These are phyloP conservation scores for Clarireedia sp. DNA, from an alignment of 2,329 filamentous ascomycete genomes.

Conservation along the genomic window DNA sequence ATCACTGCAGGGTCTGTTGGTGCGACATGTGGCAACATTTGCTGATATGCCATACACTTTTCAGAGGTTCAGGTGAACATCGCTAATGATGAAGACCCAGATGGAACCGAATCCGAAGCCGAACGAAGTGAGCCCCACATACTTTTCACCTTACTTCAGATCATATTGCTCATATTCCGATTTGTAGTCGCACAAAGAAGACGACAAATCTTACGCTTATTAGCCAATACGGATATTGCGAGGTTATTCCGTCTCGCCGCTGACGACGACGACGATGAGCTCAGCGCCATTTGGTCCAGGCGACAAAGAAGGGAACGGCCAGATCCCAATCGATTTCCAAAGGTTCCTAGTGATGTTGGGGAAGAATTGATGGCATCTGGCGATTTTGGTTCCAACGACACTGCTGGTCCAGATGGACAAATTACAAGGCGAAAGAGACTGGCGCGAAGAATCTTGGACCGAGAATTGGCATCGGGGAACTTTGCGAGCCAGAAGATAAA, in stretches of 20 bases:
- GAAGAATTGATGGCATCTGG: conserved; percentile 74
- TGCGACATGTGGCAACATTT: background rate
- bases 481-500: conserved; percentile 53
- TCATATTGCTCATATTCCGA: conserved; percentile 24
- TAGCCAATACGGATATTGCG: conserved; percentile 13
- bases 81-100: conserved; percentile 28
- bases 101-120: conserved; percentile 15
- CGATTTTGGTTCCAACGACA: conserved; percentile 63
- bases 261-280: conserved; percentile 15
- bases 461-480: conserved; percentile 68
- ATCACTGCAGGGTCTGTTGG: background rate
- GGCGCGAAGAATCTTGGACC: conserved; percentile 64
- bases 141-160: conserved; percentile 17
- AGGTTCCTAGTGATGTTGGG: conserved; percentile 73
- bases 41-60: background rate
- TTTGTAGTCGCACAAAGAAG: conserved; percentile 19
- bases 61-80: conserved; percentile 2
- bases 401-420: conserved; percentile 32
- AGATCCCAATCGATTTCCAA: conserved; percentile 63
- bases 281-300: conserved; percentile 35
- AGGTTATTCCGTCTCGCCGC: conserved; percentile 10
- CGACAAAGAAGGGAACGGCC: conserved; percentile 36
- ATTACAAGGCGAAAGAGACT: conserved; percentile 44
- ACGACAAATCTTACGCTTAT: conserved; percentile 18
- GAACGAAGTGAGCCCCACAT: conserved; percentile 31